Percentiles rank a stretch among this genome's conserved stretches.
These are phyloP conservation scores for Paramecium tetraurelia DNA, from an alignment of 73 alveolate species.

Conservation along the genomic window DNA sequence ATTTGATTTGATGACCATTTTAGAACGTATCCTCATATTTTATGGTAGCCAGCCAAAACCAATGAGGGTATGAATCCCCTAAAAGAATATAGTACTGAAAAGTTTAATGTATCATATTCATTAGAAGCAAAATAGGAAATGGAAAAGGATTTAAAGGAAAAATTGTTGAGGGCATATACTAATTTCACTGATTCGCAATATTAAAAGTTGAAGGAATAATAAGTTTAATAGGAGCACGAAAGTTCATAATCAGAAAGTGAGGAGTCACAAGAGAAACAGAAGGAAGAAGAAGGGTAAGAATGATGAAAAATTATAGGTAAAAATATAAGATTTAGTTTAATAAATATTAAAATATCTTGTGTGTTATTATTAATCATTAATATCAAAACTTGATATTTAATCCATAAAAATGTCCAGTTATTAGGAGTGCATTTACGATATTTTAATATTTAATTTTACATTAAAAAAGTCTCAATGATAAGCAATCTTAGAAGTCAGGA, in stretches of 20 bases:
- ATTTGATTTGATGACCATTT: neutral
- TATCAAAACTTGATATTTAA: neutral
- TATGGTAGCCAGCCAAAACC: constrained; percentile 41
- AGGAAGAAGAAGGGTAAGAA: constrained; percentile 24
- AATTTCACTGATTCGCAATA: neutral
- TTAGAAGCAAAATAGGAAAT: neutral
- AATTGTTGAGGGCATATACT: neutral
- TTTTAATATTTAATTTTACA: neutral
- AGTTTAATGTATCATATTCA: neutral
- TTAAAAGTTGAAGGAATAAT: neutral
- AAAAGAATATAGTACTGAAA: constrained; percentile 6
- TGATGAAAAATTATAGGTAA: constrained; percentile 36
- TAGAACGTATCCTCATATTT: constrained; percentile 31
- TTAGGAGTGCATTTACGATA: neutral
- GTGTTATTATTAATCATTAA: neutral
- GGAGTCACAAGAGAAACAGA: neutral
- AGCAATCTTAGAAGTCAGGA: neutral
- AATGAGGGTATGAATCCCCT: constrained; percentile 44
- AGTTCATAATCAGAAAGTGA: constrained; percentile 8
- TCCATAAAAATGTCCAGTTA: neutral
- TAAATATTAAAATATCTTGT: neutral
- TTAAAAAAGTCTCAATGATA: neutral
- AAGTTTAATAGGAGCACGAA: neutral
- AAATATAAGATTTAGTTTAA: neutral
- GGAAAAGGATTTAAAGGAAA: constrained; percentile 8